These are phyloP conservation scores for Taxillus chinensis DNA, from an alignment of 164 flowering plant genomes.

Conservation along the genomic window DNA sequence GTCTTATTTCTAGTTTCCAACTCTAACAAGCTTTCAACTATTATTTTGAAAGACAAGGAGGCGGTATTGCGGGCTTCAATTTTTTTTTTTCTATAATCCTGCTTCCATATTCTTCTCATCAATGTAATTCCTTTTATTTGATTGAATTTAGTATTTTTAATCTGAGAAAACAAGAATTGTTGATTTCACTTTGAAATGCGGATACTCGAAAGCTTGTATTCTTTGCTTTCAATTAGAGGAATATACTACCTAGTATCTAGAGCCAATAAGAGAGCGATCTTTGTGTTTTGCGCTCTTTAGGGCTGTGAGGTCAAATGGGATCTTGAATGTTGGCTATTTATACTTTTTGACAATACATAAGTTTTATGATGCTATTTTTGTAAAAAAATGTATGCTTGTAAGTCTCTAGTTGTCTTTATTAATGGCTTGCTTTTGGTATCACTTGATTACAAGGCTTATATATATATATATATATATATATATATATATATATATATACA, in stretches of 20 bases:
- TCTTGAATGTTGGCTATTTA: constrained; percentile 87
- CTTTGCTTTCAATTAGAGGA: constrained; percentile 80
- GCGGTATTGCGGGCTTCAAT: constrained; percentile 63
- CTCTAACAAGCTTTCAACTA: constrained; percentile 66
- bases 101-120: constrained; percentile 94
- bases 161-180: not conserved
- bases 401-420: constrained; percentile 19
- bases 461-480: too few species aligned
- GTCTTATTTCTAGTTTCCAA: constrained; percentile 6
- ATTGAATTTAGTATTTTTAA: not conserved
- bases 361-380: constrained; percentile 45
- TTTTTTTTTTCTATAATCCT: constrained; percentile 90
- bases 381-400: constrained; percentile 32
- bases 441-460: too few species aligned
- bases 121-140: too few species aligned
- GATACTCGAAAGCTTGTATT: constrained; percentile 92
- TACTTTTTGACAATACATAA: constrained; percentile 69
- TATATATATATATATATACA: too few species aligned
- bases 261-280: constrained; percentile 30
- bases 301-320: constrained; percentile 87
- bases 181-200: constrained; percentile 16
- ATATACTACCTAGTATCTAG: constrained; percentile 55
- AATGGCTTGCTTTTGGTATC: not conserved
- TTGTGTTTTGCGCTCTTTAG: constrained; percentile 79
- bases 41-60: constrained; percentile 59